These are phyloP conservation scores for Collariella sp. DNA, from an alignment of 495 filamentous ascomycete genomes.

Conservation along the genomic window DNA sequence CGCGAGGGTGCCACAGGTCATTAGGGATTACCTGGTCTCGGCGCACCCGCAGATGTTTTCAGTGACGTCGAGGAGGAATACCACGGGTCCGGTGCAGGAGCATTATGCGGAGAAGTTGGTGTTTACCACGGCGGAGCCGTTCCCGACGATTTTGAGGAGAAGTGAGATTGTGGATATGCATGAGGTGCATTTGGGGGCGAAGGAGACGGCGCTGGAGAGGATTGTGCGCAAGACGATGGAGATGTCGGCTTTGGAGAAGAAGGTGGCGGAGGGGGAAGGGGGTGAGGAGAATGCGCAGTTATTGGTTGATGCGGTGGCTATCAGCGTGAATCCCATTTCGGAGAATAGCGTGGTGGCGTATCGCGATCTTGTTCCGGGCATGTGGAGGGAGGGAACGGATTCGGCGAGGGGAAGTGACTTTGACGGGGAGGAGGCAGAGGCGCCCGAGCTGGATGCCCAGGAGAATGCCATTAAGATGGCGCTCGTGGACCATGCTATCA, in stretches of 20 bases:
- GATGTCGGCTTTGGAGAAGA: slow-evolving; percentile 63
- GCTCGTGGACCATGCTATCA: slow-evolving; percentile 79
- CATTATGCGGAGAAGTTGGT: slow-evolving; percentile 81
- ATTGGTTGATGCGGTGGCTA: slow-evolving; percentile 63
- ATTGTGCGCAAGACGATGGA: slow-evolving; percentile 86
- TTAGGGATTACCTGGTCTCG: slow-evolving; percentile 76
- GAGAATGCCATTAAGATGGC: slow-evolving; percentile 79
- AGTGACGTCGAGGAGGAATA: slow-evolving; percentile 58
- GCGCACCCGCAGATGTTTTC: slow-evolving; percentile 66
- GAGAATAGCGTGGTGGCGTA: slow-evolving; percentile 68
- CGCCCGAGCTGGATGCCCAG: slow-evolving; percentile 52
- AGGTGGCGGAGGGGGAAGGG: slow-evolving; percentile 65
- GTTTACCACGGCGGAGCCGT: slow-evolving; percentile 74
- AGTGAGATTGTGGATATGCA: slow-evolving; percentile 69
- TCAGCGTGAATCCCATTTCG: slow-evolving; percentile 59
- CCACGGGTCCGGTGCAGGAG: slow-evolving; percentile 52
- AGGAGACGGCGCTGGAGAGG: slow-evolving; percentile 86
- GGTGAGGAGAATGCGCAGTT: slow-evolving; percentile 46
- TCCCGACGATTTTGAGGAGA: slow-evolving; percentile 83
- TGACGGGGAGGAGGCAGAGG: slow-evolving; percentile 42
- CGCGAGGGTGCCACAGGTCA: slow-evolving; percentile 68
- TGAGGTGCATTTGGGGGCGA: slow-evolving; percentile 57
- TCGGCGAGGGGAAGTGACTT: slow-evolving; percentile 39
- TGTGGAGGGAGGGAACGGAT: slow-evolving; percentile 31
- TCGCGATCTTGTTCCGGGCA: slow-evolving; percentile 55